Conservation (phyloP, 805 yeast genomes). For the Metschnikowia picachoensis region DNA sequence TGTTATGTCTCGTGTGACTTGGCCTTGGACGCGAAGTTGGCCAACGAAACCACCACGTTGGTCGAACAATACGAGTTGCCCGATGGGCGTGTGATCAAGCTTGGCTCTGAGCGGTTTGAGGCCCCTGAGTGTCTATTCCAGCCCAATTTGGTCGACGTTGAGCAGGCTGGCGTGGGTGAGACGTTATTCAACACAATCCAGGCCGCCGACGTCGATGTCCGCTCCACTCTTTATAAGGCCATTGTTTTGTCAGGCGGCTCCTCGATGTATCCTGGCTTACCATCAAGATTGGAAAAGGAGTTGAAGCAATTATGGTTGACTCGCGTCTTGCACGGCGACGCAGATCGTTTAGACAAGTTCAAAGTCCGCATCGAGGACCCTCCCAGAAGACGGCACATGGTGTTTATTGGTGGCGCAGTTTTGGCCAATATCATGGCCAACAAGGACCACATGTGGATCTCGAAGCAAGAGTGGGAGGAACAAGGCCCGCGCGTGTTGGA, state of each 20-base stretch:
- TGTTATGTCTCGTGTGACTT: constrained; percentile 95
- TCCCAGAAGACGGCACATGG: constrained; percentile 98
- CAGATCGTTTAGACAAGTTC: constrained; percentile 82
- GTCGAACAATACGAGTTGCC: constrained; percentile 92
- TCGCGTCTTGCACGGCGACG: constrained; percentile 80
- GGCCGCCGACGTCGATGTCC: constrained; percentile 89
- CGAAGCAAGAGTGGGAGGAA: constrained; percentile 97
- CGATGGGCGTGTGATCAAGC: constrained; percentile 90
- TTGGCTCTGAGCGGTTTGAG: constrained; percentile 93
- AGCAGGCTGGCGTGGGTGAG: constrained; percentile 97
- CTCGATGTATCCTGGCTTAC: constrained; percentile 97
- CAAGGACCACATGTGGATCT: constrained; percentile 97
- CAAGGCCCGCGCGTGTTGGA: constrained; percentile 81
- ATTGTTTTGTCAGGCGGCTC: constrained; percentile 97
- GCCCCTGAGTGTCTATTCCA: constrained; percentile 97
- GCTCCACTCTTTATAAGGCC: constrained; percentile 84
- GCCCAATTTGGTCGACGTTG: constrained; percentile 91
- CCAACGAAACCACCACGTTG: constrained; percentile 92
- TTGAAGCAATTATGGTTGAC: constrained; percentile 95
- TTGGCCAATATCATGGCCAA: constrained; percentile 97
- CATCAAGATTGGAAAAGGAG: constrained; percentile 92
- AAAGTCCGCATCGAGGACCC: constrained; percentile 98
- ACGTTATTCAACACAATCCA: constrained; percentile 87
- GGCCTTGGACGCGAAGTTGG: constrained; percentile 79
- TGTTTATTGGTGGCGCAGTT: constrained; percentile 97